Evolutionary conservation across 331 rosid genomes (phyloP).

Genomic region (Quercus lobata): DNA sequence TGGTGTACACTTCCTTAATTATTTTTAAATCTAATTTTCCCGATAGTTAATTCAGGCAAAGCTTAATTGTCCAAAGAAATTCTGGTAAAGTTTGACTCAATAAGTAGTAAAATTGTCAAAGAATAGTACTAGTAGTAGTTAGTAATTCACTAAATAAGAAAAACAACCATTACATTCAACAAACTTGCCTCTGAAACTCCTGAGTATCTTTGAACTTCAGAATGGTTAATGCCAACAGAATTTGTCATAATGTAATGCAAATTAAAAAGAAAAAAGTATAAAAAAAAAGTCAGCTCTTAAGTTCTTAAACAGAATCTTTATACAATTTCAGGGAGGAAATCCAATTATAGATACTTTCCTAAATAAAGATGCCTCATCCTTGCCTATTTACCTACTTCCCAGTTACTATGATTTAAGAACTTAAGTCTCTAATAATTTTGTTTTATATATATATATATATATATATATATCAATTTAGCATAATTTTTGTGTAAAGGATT

Average conservation of each 20-base stretch:
- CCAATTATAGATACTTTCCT: neutral
- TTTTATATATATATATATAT: too few relatives aligned
- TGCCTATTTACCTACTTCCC: neutral
- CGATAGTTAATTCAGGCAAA: neutral
- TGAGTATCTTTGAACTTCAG: constrained; percentile 63
- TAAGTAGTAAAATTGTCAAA: too few relatives aligned
- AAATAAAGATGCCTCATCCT: neutral
- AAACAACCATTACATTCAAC: neutral
- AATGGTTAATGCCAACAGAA: neutral
- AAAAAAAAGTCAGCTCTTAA: neutral
- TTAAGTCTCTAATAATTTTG: too few relatives aligned
- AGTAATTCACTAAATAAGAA: too few relatives aligned
- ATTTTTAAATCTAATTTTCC: neutral
- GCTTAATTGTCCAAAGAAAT: too few relatives aligned
- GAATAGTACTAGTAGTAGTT: too few relatives aligned
- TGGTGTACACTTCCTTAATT: neutral
- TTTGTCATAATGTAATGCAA: neutral
- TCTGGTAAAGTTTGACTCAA: constrained; percentile 22
- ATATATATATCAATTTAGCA: too few relatives aligned
- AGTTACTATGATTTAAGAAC: too few relatives aligned
- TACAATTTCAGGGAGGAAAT: neutral
- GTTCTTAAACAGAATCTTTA: neutral
- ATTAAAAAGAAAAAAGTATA: too few relatives aligned
- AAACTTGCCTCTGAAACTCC: constrained; percentile 72
- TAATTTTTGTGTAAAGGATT: too few relatives aligned